Percentiles rank a stretch among this genome's conserved stretches.
Conservation (phyloP, 176 grass and related monocot genomes). For the Carex cristatella region DNA sequence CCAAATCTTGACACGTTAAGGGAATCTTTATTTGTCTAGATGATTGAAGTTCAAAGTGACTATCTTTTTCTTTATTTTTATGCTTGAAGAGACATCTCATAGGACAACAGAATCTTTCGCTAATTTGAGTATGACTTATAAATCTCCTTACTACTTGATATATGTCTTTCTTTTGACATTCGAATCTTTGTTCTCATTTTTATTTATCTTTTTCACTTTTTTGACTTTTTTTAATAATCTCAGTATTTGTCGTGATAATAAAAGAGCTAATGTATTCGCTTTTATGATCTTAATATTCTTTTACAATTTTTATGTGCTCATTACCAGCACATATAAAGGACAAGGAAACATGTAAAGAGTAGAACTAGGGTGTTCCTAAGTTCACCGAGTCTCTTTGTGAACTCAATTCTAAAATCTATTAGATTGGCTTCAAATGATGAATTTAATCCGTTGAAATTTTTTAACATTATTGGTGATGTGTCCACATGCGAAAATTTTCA, state of each 20-base stretch:
- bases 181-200: neutral
- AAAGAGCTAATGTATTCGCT: neutral
- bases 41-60: neutral
- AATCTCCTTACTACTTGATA: too few species aligned
- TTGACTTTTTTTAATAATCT: neutral
- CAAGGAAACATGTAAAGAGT: neutral
- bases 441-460: too few species aligned
- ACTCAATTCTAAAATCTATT: too few species aligned
- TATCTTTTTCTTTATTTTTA: neutral
- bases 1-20: neutral
- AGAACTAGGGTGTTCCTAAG: too few species aligned
- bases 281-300: neutral
- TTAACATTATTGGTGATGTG: too few species aligned
- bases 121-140: neutral
- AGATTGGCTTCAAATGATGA: too few species aligned
- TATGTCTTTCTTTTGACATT: slow-evolving; percentile 1
- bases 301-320: neutral
- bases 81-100: neutral
- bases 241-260: neutral
- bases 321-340: neutral
- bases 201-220: neutral
- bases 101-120: neutral
- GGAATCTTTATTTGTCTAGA: neutral
- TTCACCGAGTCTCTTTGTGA: too few species aligned
- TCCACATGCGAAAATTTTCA: too few species aligned